These are phyloP conservation scores for Elongisporangium undulatum DNA, from an alignment of 352 stramenopile species.

Conservation along the genomic window DNA sequence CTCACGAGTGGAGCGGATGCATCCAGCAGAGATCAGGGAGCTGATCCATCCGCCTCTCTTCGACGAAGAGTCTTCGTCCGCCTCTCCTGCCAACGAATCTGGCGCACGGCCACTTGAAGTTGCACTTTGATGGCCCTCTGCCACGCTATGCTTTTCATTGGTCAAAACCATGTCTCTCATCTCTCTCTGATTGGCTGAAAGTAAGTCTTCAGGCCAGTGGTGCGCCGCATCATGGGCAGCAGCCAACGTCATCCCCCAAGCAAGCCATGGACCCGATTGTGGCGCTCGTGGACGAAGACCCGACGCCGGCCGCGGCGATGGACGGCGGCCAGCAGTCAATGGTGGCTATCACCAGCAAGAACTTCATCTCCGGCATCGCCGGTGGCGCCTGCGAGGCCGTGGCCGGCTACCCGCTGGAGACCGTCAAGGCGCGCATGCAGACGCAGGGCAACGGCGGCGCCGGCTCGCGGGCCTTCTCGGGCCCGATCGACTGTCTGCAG, in stretches of 20 bases:
- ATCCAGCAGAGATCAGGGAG: neutral
- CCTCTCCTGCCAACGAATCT: neutral
- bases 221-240: neutral
- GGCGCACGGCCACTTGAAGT: neutral
- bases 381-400: slow-evolving; percentile 53
- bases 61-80: too few species aligned
- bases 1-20: neutral
- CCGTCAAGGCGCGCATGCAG: slow-evolving; percentile 65
- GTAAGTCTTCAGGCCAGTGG: neutral
- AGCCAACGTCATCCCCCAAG: neutral
- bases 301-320: neutral
- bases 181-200: neutral
- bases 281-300: neutral
- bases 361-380: slow-evolving; percentile 58
- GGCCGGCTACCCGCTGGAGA: slow-evolving; percentile 64
- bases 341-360: slow-evolving; percentile 47
- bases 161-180: neutral
- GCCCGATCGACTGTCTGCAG: slow-evolving; percentile 46
- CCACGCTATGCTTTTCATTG: neutral
- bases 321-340: slow-evolving; percentile 25
- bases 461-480: slow-evolving; percentile 22
- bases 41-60: neutral
- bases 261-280: neutral
- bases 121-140: neutral
- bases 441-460: slow-evolving; percentile 32